A percentile compares a stretch with the other conserved stretches of the same genome.
Conservation (phyloP, 1,284 basidiomycete genomes). For the Melampsora americana region DNA sequence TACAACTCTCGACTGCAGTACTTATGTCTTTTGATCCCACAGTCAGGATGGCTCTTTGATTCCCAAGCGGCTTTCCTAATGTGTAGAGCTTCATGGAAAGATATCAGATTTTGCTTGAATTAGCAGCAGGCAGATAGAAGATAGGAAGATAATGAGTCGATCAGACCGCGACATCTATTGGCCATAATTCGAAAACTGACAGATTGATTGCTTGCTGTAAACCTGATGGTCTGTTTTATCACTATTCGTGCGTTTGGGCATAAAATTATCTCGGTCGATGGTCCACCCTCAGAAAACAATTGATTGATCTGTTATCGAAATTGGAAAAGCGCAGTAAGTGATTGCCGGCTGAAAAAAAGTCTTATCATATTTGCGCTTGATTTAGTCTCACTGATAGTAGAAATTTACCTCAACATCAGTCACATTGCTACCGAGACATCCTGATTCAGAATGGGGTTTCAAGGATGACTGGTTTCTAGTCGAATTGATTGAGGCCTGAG, state of each 20-base stretch:
- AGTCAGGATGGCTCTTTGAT: not conserved
- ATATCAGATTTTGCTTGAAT: too few species aligned
- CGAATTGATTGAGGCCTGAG: too few species aligned
- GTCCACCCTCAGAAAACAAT: not conserved
- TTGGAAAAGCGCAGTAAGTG: not conserved
- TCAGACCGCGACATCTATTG: not conserved
- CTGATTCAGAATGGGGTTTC: not conserved
- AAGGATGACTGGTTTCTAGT: not conserved
- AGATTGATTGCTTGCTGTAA: constrained; percentile 8
- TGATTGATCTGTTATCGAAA: not conserved
- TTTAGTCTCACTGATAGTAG: not conserved
- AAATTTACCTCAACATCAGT: constrained; percentile 2
- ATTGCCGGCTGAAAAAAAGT: not conserved
- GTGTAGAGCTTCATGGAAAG: not conserved
- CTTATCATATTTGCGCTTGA: not conserved
- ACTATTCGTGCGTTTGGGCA: not conserved
- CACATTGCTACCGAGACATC: not conserved
- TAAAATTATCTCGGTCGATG: not conserved
- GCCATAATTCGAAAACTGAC: not conserved
- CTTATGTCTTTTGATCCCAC: not conserved
- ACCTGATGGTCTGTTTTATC: not conserved
- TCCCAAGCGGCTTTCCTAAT: not conserved
- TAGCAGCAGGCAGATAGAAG: not conserved
- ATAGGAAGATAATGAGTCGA: not conserved
- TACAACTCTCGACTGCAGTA: not conserved